Percentiles rank a stretch among this genome's conserved stretches.
Conservation (phyloP, 345 rosid genomes). For the Gossypium mustelinum region DNA sequence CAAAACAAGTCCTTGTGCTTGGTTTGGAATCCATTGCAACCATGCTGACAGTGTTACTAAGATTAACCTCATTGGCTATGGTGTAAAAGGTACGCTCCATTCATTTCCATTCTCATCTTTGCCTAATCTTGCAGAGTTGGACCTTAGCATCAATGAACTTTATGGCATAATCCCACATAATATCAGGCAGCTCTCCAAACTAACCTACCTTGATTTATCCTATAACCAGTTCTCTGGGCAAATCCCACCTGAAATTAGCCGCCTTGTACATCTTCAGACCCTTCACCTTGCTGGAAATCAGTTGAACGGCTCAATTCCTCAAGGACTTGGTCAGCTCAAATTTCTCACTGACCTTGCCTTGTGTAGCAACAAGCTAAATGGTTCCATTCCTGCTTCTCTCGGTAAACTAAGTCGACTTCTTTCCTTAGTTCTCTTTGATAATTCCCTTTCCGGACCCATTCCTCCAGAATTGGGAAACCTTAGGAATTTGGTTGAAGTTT, state of each 20-base stretch:
- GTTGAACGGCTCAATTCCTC: constrained; percentile 20
- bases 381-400: constrained; percentile 20
- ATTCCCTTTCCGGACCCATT: constrained; percentile 17
- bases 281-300: constrained; percentile 1
- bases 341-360: constrained; percentile 14
- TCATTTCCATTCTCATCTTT: constrained; percentile 19
- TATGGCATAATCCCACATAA: constrained; percentile 19
- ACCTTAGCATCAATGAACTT: constrained; percentile 15
- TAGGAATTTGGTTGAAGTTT: constrained; percentile 3
- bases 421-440: not conserved
- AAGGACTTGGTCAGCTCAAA: constrained; percentile 10
- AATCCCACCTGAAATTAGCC: constrained; percentile 24
- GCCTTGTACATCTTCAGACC: constrained; percentile 8
- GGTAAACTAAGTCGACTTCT: constrained; percentile 9
- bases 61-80: not conserved
- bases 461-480: constrained; percentile 24
- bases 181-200: constrained; percentile 19
- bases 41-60: not conserved
- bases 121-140: constrained; percentile 16
- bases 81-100: constrained; percentile 20
- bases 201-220: constrained; percentile 22
- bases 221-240: not conserved
- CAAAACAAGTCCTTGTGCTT: not conserved
- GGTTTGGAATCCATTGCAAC: constrained; percentile 15
- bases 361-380: constrained; percentile 13